Evolutionary conservation across 768 basidiomycete genomes (phyloP).

Genomic region (Mycena maculata): DNA sequence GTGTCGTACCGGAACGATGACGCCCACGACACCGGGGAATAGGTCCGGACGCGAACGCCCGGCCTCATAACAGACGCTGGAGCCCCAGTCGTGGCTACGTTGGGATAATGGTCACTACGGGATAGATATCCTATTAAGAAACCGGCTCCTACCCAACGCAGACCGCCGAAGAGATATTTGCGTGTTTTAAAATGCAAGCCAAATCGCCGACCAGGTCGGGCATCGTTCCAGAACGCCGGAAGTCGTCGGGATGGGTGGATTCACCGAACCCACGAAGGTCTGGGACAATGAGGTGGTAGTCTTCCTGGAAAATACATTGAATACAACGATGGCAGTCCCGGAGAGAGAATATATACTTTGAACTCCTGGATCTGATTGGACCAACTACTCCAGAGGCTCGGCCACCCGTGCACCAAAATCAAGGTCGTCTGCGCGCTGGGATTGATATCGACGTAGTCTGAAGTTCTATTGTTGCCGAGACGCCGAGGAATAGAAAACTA

Average conservation of each 20-base stretch:
- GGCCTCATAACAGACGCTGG: conserved; percentile 74
- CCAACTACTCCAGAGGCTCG: conserved; percentile 82
- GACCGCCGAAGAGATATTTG: conserved; percentile 58
- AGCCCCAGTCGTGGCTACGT: conserved; percentile 81
- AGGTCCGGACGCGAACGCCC: conserved; percentile 75
- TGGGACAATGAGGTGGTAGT: conserved; percentile 71
- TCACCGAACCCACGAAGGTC: conserved; percentile 78
- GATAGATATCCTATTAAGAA: background rate
- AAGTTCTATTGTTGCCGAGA: no score
- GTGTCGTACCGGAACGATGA: conserved; percentile 71
- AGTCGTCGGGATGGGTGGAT: conserved; percentile 74
- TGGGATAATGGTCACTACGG: background rate
- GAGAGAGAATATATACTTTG: conserved; percentile 51
- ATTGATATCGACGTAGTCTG: conserved; percentile 67
- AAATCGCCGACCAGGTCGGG: conserved; percentile 73
- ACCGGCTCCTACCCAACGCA: conserved; percentile 69
- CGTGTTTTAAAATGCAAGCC: conserved; percentile 68
- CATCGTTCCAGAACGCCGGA: conserved; percentile 67
- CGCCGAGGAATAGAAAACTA: no score
- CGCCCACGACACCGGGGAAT: conserved; percentile 67
- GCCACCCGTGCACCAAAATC: conserved; percentile 90
- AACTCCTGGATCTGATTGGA: conserved; percentile 76
- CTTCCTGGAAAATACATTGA: conserved; percentile 52
- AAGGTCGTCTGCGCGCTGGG: no score
- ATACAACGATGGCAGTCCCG: background rate